phyloP scores from a whole-genome alignment of 345 rosid genomes.

The Viola odorata region DNA sequence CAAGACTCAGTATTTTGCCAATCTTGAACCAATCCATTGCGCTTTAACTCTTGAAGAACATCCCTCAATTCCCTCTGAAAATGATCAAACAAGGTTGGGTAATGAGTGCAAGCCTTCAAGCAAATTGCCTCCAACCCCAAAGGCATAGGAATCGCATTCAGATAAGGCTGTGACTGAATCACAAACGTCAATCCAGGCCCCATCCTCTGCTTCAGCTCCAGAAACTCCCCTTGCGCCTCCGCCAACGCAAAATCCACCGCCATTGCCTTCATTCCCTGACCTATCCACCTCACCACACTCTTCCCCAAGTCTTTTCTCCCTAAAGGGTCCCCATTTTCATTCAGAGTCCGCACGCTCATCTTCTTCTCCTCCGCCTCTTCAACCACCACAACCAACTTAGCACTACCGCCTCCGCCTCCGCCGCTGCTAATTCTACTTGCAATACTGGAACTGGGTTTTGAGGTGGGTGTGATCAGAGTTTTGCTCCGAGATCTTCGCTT shows the following conservation, averaged over 20 bases:
- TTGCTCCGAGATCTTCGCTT: conserved; percentile 36
- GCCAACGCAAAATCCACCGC: conserved; percentile 68
- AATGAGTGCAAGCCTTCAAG: conserved; percentile 82
- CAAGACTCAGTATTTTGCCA: conserved; percentile 77
- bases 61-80: conserved; percentile 88
- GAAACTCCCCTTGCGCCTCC: conserved; percentile 74
- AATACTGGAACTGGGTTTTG: neutral
- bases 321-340: conserved; percentile 81
- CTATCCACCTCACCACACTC: conserved; percentile 70
- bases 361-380: conserved; percentile 18
- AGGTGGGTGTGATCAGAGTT: conserved; percentile 13
- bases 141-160: conserved; percentile 83
- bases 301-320: conserved; percentile 77
- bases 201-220: conserved; percentile 59
- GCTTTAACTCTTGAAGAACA: conserved; percentile 62
- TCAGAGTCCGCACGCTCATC: conserved; percentile 28
- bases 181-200: conserved; percentile 92
- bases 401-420: conserved; percentile 2
- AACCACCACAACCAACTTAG: conserved; percentile 10
- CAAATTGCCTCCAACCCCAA: conserved; percentile 70
- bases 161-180: conserved; percentile 80
- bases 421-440: neutral
- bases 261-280: conserved; percentile 82
- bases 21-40: conserved; percentile 39
- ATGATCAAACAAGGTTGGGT: conserved; percentile 84